Conservation (phyloP, 192 early-diverging fungal species). For the Helicostylum pulchrum region DNA sequence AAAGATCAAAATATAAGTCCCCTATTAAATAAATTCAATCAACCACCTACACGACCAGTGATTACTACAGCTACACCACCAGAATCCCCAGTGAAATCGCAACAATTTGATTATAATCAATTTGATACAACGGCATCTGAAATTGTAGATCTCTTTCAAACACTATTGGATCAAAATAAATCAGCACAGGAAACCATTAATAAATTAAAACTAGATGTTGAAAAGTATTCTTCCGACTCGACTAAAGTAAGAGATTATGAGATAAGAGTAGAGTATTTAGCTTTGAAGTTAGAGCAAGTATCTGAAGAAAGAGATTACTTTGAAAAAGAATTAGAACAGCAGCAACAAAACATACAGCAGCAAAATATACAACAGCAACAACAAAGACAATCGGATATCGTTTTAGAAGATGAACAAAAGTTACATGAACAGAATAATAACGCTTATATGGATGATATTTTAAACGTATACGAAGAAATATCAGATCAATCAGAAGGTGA, state of each 20-base stretch:
- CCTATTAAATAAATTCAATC: neutral
- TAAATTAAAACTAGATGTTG: slow-evolving; percentile 23
- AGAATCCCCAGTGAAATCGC: neutral
- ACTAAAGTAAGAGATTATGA: slow-evolving; percentile 31
- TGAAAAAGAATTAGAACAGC: slow-evolving; percentile 19
- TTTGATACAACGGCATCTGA: slow-evolving; percentile 19
- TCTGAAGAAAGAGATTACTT: slow-evolving; percentile 23
- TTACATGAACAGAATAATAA: slow-evolving; percentile 7
- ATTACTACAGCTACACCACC: neutral
- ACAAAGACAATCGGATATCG: neutral
- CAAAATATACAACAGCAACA: neutral
- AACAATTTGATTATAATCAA: neutral
- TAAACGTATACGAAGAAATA: slow-evolving; percentile 24
- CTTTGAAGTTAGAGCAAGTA: slow-evolving; percentile 30
- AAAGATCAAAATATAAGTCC: neutral
- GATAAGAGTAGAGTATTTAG: slow-evolving; percentile 30
- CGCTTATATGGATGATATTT: slow-evolving; percentile 13
- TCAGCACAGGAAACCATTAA: slow-evolving; percentile 3
- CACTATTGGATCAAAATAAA: slow-evolving; percentile 5
- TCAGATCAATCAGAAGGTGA: neutral
- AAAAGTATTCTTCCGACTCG: slow-evolving; percentile 10
- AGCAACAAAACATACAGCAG: neutral
- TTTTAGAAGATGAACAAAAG: neutral
- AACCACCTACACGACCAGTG: neutral
- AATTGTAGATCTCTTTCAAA: slow-evolving; percentile 7